Evolutionary conservation across 2,329 filamentous ascomycete genomes (phyloP), one percentile per base, ranked within the genome.

Genomic region (Trichoderma cornu-damae): DNA sequence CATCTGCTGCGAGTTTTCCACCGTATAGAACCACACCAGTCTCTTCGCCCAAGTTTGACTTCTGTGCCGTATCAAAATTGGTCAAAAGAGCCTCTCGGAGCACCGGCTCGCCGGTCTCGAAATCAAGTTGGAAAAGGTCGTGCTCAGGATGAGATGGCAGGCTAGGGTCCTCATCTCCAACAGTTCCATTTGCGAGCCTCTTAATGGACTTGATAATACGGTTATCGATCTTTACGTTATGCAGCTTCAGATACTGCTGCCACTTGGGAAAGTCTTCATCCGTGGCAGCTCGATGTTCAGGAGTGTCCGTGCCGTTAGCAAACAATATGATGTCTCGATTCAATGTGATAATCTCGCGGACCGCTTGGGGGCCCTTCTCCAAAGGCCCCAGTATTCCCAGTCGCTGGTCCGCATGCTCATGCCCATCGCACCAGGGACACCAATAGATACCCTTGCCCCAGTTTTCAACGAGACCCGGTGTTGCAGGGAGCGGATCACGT

Each of bases 391-490:
- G 66, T 32, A 86, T 72, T 1, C 82, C 82, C 1, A 86, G 73
- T 0, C 75, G 59, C 60, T 85, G 81, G 64, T 84, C 80, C 0
- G 77, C 78, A 65, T 85, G 81, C 68, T 86, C 83, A 61, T 79
- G 74, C 11, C 83, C 83, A 64, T 86, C 83, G 61, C 83, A 86
- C 83, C 83, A 86, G 0, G 82, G 81, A 55, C 83, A 86, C 81
- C 82, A 85, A 69, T 72, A 85, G 51, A 85, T 77, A 5, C 83
- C 83, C 59, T 79, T 74, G 48, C 80, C 82, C 76, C 79, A 86
- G 63, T 76, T 78, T 55, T 83, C 78, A 6, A 61, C 30, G 0
- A 85, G 54, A 0, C 83, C 83, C 0, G 82, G 81, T 0, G 81
- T 84, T 0, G 58, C 20, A 1, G 83, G 81, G 2, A 86, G 68